A percentile compares a stretch with the other conserved stretches of the same genome.
phyloP scores from a whole-genome alignment of 2,329 filamentous ascomycete genomes.

The Talaromyces sp. region DNA sequence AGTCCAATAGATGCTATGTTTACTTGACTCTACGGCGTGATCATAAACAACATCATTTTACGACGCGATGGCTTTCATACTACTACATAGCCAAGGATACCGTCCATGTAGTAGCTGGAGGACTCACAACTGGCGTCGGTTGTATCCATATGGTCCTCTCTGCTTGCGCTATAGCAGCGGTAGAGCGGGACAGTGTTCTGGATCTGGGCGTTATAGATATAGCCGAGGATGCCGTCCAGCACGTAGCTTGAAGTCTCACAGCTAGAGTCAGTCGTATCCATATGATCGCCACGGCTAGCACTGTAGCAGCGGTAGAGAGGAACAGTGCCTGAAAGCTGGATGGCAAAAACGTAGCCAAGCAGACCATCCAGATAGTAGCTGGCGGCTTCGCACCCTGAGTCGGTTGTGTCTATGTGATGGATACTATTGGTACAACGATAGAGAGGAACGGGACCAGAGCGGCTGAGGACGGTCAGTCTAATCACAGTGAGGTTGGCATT shows the following conservation, averaged over 20 bases:
- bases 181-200: slow-evolving; percentile 1
- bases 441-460: slow-evolving; percentile 1
- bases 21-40: neutral
- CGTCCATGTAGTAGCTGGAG: neutral
- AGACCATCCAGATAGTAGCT: neutral
- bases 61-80: neutral
- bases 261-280: slow-evolving; percentile 3
- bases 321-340: neutral
- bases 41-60: neutral
- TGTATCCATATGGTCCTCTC: slow-evolving; percentile 3
- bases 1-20: no score
- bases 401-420: slow-evolving; percentile 4
- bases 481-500: slow-evolving; percentile 8
- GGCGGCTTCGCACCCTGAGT: neutral
- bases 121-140: slow-evolving; percentile 5
- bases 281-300: neutral
- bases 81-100: slow-evolving; percentile 6
- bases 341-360: slow-evolving; percentile 2
- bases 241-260: slow-evolving; percentile 4
- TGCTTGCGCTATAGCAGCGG: neutral
- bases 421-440: neutral
- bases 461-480: slow-evolving; percentile 5
- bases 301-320: slow-evolving; percentile 12
- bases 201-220: neutral
- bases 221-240: neutral